Evolutionary conservation across 2,329 filamentous ascomycete genomes (phyloP), one percentile per base, ranked within the genome.

Genomic region (Calonectria fujianensis): DNA sequence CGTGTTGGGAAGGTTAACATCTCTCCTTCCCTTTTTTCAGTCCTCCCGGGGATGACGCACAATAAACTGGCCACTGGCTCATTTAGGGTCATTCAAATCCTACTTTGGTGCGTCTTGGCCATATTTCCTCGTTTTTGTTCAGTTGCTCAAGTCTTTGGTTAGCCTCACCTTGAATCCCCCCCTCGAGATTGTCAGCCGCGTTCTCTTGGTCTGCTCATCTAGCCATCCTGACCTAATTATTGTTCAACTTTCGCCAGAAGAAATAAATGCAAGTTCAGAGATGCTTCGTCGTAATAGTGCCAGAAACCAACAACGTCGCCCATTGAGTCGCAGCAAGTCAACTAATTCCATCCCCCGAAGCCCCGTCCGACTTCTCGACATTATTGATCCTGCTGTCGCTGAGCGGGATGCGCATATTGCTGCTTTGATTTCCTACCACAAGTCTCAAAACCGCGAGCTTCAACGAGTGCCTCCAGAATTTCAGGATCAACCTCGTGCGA

Each of bases 391-490:
- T 1, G 83, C 82, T 14, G 82, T 85, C 4, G 89, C 90, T 2
- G 88, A 90, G 64, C 86, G 90, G 69, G 91, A 94, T 82, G 93
- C 93, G 10, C 89, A 91, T 50, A 88, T 90, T 50, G 93, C 93
- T 29, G 93, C 93, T 10, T 85, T 87, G 41, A 85, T 92, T 79
- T 93, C 93, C 1, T 94, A 91, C 80, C 82, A 85, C 9, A 87
- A 89, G 74, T 89, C 90, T n/a, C 86, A 86, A 69, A 85, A 85
- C 45, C 85, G 86, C 16, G 84, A 72, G 4, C 76, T 59, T 3
- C 51, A 54, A 5, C 78, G 80, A 32, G 75, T 77, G 64, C 61
- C 74, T 63, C 14, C 29, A 14, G 35, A 76, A 27, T 74, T 73
- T 14, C 68, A 70, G 27, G 74, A 86, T 84, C 82, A 73, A 57